Base-by-base conservation (phyloP, 305 asterid species). In the Rubia peregrina region DNA sequence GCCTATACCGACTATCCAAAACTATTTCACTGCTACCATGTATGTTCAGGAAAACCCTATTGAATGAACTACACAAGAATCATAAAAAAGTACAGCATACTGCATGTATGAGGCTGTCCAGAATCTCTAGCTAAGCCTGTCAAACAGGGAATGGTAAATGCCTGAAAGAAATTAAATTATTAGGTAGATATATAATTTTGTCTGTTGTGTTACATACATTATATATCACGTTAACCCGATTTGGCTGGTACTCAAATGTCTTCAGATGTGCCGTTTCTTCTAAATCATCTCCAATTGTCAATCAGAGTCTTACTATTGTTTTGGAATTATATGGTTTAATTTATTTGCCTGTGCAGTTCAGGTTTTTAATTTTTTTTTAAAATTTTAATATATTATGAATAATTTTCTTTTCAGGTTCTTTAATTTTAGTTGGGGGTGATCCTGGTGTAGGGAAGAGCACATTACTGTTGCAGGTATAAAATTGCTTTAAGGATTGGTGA, bases 361-460 rank as follows among this genome's bases (percentile, higher is more conserved):
- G 13, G 57, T n/a, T n/a, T n/a, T n/a, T n/a, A 7, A 7, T 9
- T 1, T 65, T 36, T 9, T 33, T 59, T 14, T 12, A 14, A 21
- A 48, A 13, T 44, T 72, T 67, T 55, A 62, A 69, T 26, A 66
- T n/a, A 16, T 22, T 55, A 26, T 51, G 40, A 62, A 51, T 22
- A 6, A 49, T 74, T 65, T 73, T 33, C 60, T 70, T 64, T 73
- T 61, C 83, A 94, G 99, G 99, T 70, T 94, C 96, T 79, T 83
- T 94, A 79, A 90, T 91, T 70, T 85, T 94, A 82, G 89, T 94
- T 71, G 98, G 98, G 46, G 99, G 99, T 68, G 99, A 94, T 83
- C 99, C 99, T 22, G 99, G 99, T 75, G 88, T 94, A 61, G 99
- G 99, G 75, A 94, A 94, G 87, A 94, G 97, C 83, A 94, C 99